phyloP scores from a whole-genome alignment of 2,329 filamentous ascomycete genomes.

The Penicillium griseofulvum region DNA sequence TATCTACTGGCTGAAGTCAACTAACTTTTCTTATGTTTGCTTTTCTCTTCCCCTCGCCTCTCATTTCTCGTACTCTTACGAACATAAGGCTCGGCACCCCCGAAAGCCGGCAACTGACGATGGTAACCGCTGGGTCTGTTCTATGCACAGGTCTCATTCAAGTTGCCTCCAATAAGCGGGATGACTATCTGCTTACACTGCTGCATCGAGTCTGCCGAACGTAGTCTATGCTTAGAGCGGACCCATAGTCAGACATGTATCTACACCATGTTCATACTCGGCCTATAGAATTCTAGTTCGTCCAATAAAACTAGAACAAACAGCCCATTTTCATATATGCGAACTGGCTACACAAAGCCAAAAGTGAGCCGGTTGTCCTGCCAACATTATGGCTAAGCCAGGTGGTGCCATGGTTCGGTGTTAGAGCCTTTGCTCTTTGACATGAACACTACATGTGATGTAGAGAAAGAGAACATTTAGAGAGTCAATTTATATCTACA shows the following conservation, averaged over 20 bases:
- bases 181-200: not conserved
- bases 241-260: not conserved
- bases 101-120: conserved; percentile 3
- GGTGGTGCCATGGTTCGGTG: not conserved
- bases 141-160: not conserved
- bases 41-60: not conserved
- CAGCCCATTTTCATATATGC: not conserved
- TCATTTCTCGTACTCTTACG: not conserved
- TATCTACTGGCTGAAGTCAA: not conserved
- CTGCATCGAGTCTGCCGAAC: not conserved
- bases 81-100: not conserved
- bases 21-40: not conserved
- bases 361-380: not conserved
- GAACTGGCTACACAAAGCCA: not conserved
- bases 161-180: not conserved
- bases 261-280: not conserved
- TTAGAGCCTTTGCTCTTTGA: not conserved
- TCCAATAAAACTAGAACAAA: not conserved
- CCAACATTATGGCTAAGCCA: not conserved
- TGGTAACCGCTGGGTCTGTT: not conserved
- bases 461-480: no score
- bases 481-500: no score
- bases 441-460: not conserved
- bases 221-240: not conserved
- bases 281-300: not conserved